phyloP scores from a whole-genome alignment of 495 filamentous ascomycete species.

The Aspergillus panamensis region DNA sequence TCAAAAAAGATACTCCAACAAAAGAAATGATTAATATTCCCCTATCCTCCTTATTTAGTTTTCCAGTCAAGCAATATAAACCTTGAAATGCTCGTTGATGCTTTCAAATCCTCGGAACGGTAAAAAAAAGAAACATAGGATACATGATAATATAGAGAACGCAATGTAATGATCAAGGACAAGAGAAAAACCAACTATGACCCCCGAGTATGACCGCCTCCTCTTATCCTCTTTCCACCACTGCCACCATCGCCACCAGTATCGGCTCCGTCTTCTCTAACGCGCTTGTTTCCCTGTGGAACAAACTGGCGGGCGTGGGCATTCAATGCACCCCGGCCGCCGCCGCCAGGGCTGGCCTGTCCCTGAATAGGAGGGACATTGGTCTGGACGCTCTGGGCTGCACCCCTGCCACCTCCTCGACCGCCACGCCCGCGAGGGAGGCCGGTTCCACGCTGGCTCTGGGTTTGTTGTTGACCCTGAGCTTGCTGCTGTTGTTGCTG shows the following conservation, averaged over 20 bases:
- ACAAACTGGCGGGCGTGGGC: slow-evolving; percentile 58
- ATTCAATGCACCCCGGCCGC: slow-evolving; percentile 44
- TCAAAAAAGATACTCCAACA: neutral
- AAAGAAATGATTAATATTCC: neutral
- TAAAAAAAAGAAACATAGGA: slow-evolving; percentile 18
- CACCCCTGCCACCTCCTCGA: slow-evolving; percentile 46
- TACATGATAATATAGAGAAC: slow-evolving; percentile 16
- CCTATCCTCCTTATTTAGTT: neutral
- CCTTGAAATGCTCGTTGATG: neutral
- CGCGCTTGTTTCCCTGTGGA: slow-evolving; percentile 61
- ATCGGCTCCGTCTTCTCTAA: slow-evolving; percentile 58
- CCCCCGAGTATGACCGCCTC: slow-evolving; percentile 42
- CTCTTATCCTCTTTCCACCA: slow-evolving; percentile 53
- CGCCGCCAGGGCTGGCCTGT: slow-evolving; percentile 30
- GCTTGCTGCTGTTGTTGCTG: slow-evolving; percentile 23
- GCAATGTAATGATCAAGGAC: neutral
- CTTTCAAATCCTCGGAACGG: neutral
- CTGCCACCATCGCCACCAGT: slow-evolving; percentile 32
- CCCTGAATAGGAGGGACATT: slow-evolving; percentile 28
- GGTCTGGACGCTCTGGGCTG: slow-evolving; percentile 35
- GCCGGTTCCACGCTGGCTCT: slow-evolving; percentile 38
- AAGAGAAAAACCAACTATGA: slow-evolving; percentile 19
- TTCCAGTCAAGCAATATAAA: neutral
- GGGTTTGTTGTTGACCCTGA: slow-evolving; percentile 24
- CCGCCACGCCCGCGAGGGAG: slow-evolving; percentile 47